Conservation (phyloP, 805 yeast species). For the Ascoidea tarda region DNA sequence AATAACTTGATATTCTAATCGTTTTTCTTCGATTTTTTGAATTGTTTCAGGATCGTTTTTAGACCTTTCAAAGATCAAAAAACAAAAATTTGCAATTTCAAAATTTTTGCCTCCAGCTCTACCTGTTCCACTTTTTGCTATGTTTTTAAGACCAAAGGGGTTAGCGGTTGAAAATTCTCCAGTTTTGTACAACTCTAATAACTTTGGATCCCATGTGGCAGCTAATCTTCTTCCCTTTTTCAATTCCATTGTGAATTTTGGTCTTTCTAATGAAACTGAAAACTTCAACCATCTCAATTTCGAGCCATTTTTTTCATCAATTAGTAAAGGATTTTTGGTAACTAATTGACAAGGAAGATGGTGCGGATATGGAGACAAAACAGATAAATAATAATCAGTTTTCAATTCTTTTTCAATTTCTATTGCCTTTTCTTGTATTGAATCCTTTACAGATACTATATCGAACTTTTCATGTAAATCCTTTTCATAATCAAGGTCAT, state of each 20-base stretch:
- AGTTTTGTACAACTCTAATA: conserved; percentile 40
- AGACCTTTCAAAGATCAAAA: conserved; percentile 56
- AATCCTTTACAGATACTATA: conserved; percentile 20
- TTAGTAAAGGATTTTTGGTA: conserved; percentile 55
- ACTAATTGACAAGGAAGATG: conserved; percentile 82
- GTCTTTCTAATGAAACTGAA: conserved; percentile 59
- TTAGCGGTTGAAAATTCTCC: conserved; percentile 10
- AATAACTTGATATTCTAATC: conserved; percentile 16
- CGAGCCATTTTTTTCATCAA: conserved; percentile 37
- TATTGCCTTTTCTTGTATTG: conserved; percentile 6
- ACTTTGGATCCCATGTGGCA: conserved; percentile 47
- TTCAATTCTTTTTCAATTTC: conserved; percentile 3
- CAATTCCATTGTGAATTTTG: conserved; percentile 66
- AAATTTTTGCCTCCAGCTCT: conserved; percentile 56
- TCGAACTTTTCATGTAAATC: conserved; percentile 28
- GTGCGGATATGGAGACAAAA: conserved; percentile 87
- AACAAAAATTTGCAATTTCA: conserved; percentile 63
- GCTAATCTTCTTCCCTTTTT: conserved; percentile 71
- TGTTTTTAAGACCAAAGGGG: neutral
- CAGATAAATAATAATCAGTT: conserved; percentile 38
- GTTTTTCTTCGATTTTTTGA: conserved; percentile 24
- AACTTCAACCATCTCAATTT: conserved; percentile 65
- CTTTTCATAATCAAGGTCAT: conserved; percentile 15
- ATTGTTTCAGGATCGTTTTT: conserved; percentile 26
- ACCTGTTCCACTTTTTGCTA: conserved; percentile 49